phyloP scores from a whole-genome alignment of 805 yeast species.

The Zygotorulaspora chibaensis region DNA sequence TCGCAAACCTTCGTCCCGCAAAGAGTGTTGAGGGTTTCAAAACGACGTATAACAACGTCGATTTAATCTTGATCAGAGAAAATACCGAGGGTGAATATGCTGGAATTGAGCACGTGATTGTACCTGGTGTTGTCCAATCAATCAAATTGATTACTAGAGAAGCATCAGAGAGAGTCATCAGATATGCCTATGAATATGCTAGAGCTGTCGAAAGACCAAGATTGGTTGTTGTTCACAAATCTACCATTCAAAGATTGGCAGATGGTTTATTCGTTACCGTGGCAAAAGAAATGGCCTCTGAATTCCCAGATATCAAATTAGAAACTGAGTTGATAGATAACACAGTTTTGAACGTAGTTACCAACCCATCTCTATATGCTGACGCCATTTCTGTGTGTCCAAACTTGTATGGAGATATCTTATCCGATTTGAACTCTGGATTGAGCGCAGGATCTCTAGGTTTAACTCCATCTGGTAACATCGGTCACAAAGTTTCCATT shows the following conservation, averaged over 20 bases:
- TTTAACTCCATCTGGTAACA: constrained; percentile 97
- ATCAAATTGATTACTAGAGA: constrained; percentile 94
- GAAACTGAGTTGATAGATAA: constrained; percentile 89
- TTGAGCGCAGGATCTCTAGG: constrained; percentile 94
- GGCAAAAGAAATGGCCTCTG: constrained; percentile 84
- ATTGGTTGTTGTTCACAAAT: constrained; percentile 94
- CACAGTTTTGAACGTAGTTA: constrained; percentile 85
- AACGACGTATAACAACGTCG: constrained; percentile 77
- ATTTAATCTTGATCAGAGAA: constrained; percentile 95
- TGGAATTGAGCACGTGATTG: constrained; percentile 97
- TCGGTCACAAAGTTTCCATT: constrained; percentile 96
- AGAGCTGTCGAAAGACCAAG: constrained; percentile 80
- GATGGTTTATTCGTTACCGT: constrained; percentile 94
- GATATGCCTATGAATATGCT: constrained; percentile 97
- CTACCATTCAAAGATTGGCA: constrained; percentile 95
- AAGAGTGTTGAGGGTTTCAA: constrained; percentile 88
- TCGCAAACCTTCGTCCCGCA: constrained; percentile 97
- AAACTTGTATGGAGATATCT: constrained; percentile 97
- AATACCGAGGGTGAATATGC: constrained; percentile 99
- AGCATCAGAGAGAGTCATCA: constrained; percentile 93
- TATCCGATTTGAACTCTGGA: constrained; percentile 97
- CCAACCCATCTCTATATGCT: constrained; percentile 81
- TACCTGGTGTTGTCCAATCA: constrained; percentile 97
- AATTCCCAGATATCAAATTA: constrained; percentile 85
- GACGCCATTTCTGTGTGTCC: constrained; percentile 95